phyloP scores from a whole-genome alignment of 495 filamentous ascomycete genomes.

The Penicillium lividum region DNA sequence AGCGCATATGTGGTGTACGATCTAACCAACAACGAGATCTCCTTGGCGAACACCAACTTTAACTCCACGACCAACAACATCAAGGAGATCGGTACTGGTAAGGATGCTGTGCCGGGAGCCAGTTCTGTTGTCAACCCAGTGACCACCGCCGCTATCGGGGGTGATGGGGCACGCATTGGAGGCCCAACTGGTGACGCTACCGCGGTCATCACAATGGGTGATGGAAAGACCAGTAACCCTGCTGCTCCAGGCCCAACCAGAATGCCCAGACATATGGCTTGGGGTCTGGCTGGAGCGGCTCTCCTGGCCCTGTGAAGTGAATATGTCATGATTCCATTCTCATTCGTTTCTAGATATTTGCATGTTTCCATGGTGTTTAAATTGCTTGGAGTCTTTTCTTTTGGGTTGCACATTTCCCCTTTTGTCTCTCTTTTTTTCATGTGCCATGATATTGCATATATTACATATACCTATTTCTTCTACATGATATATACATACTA shows the following conservation, averaged over 20 bases:
- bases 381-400: too few species aligned
- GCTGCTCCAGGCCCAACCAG: constrained; percentile 18
- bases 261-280: constrained; percentile 26
- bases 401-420: background rate
- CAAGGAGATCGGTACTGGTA: constrained; percentile 70
- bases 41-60: constrained; percentile 82
- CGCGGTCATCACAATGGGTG: constrained; percentile 16
- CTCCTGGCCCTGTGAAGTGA: constrained; percentile 25
- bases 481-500: background rate
- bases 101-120: constrained; percentile 66
- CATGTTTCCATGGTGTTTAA: background rate
- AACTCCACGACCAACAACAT: constrained; percentile 66
- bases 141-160: constrained; percentile 40
- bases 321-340: background rate
- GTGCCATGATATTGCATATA: background rate
- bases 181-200: constrained; percentile 25
- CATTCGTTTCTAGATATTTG: background rate
- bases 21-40: constrained; percentile 82
- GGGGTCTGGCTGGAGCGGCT: constrained; percentile 32
- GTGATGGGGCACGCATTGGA: constrained; percentile 40
- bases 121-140: constrained; percentile 66
- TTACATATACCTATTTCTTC: constrained; percentile 2
- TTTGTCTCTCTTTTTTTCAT: background rate
- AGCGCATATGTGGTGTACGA: constrained; percentile 94
- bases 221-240: constrained; percentile 24